These are phyloP conservation scores for Ophiocordyceps robertsii DNA, from an alignment of 2,329 filamentous ascomycete genomes.

Conservation along the genomic window DNA sequence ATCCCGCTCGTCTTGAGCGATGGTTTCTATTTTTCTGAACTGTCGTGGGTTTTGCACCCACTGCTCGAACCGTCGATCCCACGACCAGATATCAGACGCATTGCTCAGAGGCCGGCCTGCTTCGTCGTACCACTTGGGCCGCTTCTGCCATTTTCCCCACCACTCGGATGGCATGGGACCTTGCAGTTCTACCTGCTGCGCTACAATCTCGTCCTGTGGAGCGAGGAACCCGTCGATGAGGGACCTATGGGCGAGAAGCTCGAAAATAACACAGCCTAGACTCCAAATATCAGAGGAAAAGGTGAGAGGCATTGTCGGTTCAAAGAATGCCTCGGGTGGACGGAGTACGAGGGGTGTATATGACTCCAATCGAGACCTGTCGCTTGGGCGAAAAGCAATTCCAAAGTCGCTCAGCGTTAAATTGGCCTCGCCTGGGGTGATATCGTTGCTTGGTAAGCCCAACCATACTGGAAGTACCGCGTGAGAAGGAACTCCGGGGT, in stretches of 20 bases:
- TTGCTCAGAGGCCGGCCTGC: slow-evolving; percentile 4
- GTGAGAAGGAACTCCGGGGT: slow-evolving; percentile 15
- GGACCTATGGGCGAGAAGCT: slow-evolving; percentile 14
- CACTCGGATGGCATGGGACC: slow-evolving; percentile 8
- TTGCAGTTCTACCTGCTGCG: slow-evolving; percentile 8
- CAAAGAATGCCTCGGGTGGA: slow-evolving; percentile 22
- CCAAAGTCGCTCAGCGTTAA: slow-evolving; percentile 20
- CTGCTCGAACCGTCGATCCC: slow-evolving; percentile 7
- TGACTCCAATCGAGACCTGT: slow-evolving; percentile 8
- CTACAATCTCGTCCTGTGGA: slow-evolving; percentile 6
- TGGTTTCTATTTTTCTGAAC: slow-evolving; percentile 1
- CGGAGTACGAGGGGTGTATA: slow-evolving; percentile 5
- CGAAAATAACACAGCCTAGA: slow-evolving; percentile 22
- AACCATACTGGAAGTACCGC: slow-evolving; percentile 19
- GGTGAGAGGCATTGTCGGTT: slow-evolving; percentile 16
- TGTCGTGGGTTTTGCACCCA: slow-evolving; percentile 7
- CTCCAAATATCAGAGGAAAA: slow-evolving; percentile 25
- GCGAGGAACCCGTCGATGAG: slow-evolving; percentile 8
- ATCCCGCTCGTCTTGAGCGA: slow-evolving; percentile 5
- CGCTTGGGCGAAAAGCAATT: slow-evolving; percentile 15
- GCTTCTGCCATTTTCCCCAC: slow-evolving; percentile 9
- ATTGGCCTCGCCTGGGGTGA: slow-evolving; percentile 12
- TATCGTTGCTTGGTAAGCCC: slow-evolving; percentile 15
- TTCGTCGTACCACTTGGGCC: slow-evolving; percentile 9
- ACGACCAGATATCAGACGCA: slow-evolving; percentile 5